phyloP scores from a whole-genome alignment of 768 basidiomycete species.

The Tricholomella constricta region DNA sequence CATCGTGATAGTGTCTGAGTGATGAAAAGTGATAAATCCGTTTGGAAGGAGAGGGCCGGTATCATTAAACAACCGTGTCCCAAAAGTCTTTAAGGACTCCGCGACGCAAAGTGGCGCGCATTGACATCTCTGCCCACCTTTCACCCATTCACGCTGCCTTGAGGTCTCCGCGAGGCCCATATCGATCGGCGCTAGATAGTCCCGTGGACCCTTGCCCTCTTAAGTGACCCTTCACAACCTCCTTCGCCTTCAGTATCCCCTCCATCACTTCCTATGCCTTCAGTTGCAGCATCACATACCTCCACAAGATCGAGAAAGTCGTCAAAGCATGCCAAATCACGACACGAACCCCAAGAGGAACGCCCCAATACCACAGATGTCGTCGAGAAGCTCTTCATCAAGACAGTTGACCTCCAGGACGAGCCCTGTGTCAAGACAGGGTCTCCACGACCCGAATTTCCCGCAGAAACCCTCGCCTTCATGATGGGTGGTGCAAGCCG shows the following conservation, averaged over 20 bases:
- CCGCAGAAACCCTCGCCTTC: conserved; percentile 31
- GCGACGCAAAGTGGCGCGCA: conserved; percentile 19
- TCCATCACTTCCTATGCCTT: conserved; percentile 18
- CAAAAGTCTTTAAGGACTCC: conserved; percentile 4
- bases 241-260: not conserved
- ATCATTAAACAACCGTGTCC: conserved; percentile 10
- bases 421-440: conserved; percentile 8
- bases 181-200: conserved; percentile 16
- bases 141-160: conserved; percentile 22
- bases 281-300: conserved; percentile 18
- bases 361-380: conserved; percentile 4
- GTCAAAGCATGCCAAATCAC: conserved; percentile 11
- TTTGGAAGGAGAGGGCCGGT: conserved; percentile 10
- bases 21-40: conserved; percentile 12
- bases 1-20: conserved; percentile 11
- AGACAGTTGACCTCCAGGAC: conserved; percentile 10
- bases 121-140: conserved; percentile 18
- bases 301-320: conserved; percentile 20
- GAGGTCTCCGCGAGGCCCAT: conserved; percentile 26
- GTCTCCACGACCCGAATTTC: conserved; percentile 18
- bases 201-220: conserved; percentile 3
- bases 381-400: conserved; percentile 18
- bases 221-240: conserved; percentile 3
- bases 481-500: conserved; percentile 41
- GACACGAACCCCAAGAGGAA: not conserved